Percentiles rank a stretch among this genome's conserved stretches.
Conservation (phyloP, 169 alveolate species). For the Toxoplasma gondii region DNA sequence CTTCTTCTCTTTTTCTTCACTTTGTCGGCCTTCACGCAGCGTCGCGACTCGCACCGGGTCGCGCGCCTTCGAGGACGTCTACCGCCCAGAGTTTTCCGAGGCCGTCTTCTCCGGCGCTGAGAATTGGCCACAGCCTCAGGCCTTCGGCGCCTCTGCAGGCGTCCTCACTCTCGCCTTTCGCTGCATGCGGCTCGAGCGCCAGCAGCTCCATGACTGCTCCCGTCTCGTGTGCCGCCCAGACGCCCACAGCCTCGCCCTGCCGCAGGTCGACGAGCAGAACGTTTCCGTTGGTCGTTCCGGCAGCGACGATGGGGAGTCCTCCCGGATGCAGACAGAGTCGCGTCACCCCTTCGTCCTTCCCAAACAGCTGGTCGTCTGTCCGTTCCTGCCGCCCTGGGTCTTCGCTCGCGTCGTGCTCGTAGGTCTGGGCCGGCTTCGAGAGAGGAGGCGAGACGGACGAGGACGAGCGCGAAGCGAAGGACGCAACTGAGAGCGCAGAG, state of each 20-base stretch:
- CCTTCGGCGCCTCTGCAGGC: too few relatives aligned
- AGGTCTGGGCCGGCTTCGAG: background rate
- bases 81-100: background rate
- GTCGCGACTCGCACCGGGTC: background rate
- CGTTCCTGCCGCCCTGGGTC: background rate
- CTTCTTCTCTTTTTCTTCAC: background rate
- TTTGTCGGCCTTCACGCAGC: background rate
- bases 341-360: background rate
- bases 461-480: background rate
- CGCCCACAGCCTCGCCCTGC: background rate
- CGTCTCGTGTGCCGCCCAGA: constrained; percentile 28
- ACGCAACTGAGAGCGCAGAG: background rate
- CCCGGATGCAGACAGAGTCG: background rate
- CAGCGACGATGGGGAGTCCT: background rate
- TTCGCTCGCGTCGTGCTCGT: background rate
- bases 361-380: background rate
- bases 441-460: background rate
- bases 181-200: background rate
- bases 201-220: constrained; percentile 24
- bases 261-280: background rate
- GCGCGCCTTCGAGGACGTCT: background rate
- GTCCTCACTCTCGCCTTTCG: too few relatives aligned
- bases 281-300: background rate
- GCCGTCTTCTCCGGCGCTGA: constrained; percentile 39
- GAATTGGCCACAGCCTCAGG: background rate